Conservation (phyloP, 164 flowering plant genomes). For the Sextonia rubra region DNA sequence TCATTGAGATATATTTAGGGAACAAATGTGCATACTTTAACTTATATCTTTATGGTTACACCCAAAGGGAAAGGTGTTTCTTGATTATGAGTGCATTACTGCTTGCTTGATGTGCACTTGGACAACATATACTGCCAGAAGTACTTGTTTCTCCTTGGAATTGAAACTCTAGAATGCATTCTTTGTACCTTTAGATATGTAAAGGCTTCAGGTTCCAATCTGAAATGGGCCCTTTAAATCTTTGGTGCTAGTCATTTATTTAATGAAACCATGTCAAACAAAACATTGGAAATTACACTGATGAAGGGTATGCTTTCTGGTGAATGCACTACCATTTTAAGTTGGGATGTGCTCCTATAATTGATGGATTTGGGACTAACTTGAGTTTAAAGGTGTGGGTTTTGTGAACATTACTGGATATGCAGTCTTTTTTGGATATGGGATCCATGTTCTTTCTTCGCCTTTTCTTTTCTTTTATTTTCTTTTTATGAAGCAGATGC, state of each 20-base stretch:
- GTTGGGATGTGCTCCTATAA: neutral
- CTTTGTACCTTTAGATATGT: neutral
- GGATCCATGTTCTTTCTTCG: too few species aligned
- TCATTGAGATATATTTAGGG: too few species aligned
- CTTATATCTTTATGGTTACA: too few species aligned
- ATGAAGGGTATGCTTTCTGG: slow-evolving; percentile 2
- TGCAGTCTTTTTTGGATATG: neutral
- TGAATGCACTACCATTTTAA: neutral
- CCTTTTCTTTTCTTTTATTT: too few species aligned
- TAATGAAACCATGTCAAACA: neutral
- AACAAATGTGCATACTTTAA: too few species aligned
- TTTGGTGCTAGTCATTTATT: neutral
- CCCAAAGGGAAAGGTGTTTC: too few species aligned
- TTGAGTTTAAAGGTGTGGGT: neutral
- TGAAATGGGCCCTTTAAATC: neutral
- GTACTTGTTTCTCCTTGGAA: neutral
- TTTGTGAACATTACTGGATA: neutral
- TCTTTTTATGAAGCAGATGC: neutral
- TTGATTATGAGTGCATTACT: too few species aligned
- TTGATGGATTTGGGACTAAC: neutral
- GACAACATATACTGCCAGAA: neutral
- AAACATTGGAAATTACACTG: neutral
- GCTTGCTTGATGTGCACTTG: neutral
- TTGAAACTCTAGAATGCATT: neutral
- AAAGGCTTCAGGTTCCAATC: neutral